Conservation (phyloP, 2,329 filamentous ascomycete species). For the Exutisphaerella laricina region DNA sequence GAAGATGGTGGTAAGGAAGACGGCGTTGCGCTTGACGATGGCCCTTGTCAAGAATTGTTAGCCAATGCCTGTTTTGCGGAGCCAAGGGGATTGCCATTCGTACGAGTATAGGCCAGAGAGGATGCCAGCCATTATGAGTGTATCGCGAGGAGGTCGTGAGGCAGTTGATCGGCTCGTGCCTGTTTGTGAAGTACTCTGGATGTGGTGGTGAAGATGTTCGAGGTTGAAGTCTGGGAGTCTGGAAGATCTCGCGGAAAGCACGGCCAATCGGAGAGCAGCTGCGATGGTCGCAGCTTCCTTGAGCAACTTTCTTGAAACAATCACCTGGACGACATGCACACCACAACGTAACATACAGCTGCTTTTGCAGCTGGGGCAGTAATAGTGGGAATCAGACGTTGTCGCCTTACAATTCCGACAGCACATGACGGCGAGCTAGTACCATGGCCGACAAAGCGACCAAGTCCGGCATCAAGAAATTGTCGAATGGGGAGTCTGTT, state of each 20-base stretch:
- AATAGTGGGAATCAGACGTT: no score
- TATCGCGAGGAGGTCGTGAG: neutral
- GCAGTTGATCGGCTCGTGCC: neutral
- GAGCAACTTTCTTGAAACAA: neutral
- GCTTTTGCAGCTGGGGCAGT: conserved; percentile 1
- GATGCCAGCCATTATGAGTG: conserved; percentile 54
- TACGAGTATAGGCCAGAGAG: conserved; percentile 48
- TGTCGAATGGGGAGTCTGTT: conserved; percentile 70
- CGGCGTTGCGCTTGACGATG: conserved; percentile 78
- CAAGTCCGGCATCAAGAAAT: conserved; percentile 60
- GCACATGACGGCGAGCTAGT: no score
- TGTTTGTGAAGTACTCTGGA: neutral
- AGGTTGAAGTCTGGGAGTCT: conserved; percentile 2
- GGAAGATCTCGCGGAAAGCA: neutral
- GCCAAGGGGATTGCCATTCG: neutral
- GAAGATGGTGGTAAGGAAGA: conserved; percentile 85
- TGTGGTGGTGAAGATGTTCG: neutral
- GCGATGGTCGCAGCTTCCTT: neutral
- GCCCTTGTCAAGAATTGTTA: conserved; percentile 51
- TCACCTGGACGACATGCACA: no score
- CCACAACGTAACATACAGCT: no score
- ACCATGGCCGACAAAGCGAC: conserved; percentile 40
- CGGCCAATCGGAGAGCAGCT: neutral
- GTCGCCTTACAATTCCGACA: no score
- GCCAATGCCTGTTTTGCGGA: conserved; percentile 10